Evolutionary conservation across 139 green algal species (phyloP).

Genomic region (Chlorella vulgaris): DNA sequence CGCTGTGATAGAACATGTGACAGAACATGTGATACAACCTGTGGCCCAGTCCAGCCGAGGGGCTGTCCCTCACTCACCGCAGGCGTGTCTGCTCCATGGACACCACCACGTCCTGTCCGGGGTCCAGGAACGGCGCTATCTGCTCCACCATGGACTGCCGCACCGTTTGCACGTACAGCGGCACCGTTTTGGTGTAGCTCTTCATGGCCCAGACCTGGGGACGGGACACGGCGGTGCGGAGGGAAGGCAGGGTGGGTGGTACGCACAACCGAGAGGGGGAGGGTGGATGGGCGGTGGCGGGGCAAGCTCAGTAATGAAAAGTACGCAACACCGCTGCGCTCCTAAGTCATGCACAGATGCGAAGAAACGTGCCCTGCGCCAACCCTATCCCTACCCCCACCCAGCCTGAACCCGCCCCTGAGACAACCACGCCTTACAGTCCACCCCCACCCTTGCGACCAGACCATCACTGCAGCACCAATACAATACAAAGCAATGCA

Average conservation of each 20-base stretch:
- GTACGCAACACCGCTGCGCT: not conserved
- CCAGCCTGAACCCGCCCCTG: no score
- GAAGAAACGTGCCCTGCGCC: no score
- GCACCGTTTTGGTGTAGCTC: constrained; percentile 78
- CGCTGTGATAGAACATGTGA: no score
- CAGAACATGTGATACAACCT: no score
- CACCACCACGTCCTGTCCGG: constrained; percentile 68
- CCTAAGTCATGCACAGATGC: no score
- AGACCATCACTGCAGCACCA: not conserved
- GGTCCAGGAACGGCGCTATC: constrained; percentile 80
- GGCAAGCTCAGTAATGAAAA: not conserved
- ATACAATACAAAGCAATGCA: not conserved
- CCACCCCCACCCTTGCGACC: no score
- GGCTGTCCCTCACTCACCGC: constrained; percentile 6
- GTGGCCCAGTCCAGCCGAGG: no score
- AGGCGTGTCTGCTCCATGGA: constrained; percentile 74
- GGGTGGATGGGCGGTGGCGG: not conserved
- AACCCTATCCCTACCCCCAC: no score
- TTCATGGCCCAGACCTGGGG: constrained; percentile 81
- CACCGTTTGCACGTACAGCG: constrained; percentile 83
- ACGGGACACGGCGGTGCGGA: not conserved
- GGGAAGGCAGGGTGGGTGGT: not conserved
- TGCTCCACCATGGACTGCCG: constrained; percentile 50
- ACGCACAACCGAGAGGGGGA: not conserved
- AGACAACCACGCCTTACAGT: no score